Evolutionary conservation across 2,329 filamentous ascomycete genomes (phyloP).

Genomic region (Fusarium annulatum): DNA sequence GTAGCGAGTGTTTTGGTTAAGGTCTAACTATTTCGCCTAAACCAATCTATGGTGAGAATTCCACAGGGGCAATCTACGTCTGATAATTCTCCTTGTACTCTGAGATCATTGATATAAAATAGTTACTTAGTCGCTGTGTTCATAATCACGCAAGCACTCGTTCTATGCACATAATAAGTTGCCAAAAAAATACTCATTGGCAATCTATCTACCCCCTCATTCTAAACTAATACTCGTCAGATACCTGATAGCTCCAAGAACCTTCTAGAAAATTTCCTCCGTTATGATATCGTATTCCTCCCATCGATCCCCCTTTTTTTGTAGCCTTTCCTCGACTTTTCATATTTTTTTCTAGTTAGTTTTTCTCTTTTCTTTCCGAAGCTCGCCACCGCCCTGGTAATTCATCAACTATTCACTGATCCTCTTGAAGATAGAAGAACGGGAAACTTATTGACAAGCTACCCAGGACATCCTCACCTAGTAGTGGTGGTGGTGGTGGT

Average conservation of each 20-base stretch:
- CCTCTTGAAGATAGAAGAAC: not conserved
- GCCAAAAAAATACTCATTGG: not conserved
- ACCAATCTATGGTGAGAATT: not conserved
- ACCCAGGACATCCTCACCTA: not conserved
- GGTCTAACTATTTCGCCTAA: not conserved
- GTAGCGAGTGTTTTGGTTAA: too few species aligned
- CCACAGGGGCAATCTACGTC: fast-evolving
- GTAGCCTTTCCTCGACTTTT: not conserved
- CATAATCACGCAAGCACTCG: not conserved
- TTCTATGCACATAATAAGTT: too few species aligned
- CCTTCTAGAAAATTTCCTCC: not conserved
- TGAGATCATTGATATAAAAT: fast-evolving
- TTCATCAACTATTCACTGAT: too few species aligned
- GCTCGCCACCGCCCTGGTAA: not conserved
- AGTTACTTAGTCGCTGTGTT: not conserved
- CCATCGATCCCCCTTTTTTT: fast-evolving
- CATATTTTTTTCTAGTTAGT: not conserved
- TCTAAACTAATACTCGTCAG: not conserved
- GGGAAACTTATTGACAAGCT: too few species aligned
- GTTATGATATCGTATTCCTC: too few species aligned
- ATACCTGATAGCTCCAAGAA: not conserved
- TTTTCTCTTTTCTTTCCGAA: not conserved
- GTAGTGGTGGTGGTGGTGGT: not conserved
- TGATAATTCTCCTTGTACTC: fast-evolving
- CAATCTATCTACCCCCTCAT: not conserved